Evolutionary conservation across 768 basidiomycete genomes (phyloP).

Genomic region (Suillus brevipes): DNA sequence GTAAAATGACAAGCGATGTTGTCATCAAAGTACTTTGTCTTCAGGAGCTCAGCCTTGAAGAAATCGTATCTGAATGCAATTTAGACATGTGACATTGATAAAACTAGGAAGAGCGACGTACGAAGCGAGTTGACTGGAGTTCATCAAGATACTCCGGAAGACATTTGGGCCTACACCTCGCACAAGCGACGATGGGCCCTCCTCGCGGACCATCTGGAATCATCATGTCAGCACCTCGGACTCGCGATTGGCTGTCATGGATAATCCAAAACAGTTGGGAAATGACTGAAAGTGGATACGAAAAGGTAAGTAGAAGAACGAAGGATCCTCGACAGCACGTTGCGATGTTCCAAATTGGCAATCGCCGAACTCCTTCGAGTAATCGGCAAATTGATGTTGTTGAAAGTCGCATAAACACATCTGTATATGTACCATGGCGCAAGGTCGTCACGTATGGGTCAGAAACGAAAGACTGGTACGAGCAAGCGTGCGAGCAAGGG

Average conservation of each 20-base stretch:
- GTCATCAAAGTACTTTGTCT: slow-evolving; percentile 71
- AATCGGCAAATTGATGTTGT: neutral
- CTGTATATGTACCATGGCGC: neutral
- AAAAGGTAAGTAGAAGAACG: neutral
- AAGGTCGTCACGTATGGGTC: neutral
- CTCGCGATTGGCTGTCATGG: slow-evolving; percentile 5
- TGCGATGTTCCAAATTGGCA: neutral
- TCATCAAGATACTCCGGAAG: slow-evolving; percentile 85
- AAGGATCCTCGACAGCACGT: neutral
- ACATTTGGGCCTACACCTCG: slow-evolving; percentile 86
- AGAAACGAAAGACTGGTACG: neutral
- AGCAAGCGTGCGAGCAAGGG: neutral
- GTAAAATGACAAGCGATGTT: slow-evolving; percentile 84
- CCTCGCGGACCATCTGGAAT: slow-evolving; percentile 80
- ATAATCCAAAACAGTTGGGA: slow-evolving; percentile 9
- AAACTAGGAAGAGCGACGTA: slow-evolving; percentile 37
- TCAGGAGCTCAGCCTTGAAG: slow-evolving; percentile 82
- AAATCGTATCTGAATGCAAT: slow-evolving; percentile 69
- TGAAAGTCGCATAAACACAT: neutral
- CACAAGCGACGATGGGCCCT: slow-evolving; percentile 71
- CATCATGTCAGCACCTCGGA: neutral
- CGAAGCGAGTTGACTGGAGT: slow-evolving; percentile 90
- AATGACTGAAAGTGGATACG: neutral
- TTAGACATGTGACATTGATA: neutral
- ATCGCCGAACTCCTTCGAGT: neutral